These are phyloP conservation scores for Pythium chondricola DNA, from an alignment of 352 stramenopile species.

Conservation along the genomic window DNA sequence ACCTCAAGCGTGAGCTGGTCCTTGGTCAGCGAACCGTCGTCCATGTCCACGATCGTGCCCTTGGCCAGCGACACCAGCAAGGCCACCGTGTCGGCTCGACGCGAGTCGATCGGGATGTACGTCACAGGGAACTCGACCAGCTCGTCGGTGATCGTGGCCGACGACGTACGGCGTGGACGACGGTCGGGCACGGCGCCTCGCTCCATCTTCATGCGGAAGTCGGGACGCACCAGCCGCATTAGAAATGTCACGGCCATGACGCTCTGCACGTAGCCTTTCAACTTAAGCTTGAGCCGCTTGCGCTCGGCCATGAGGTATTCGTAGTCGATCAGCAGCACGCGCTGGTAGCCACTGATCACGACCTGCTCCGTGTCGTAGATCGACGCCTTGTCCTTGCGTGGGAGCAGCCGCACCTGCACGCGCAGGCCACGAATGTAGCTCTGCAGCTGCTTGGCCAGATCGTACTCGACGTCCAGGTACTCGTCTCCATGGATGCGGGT, in stretches of 20 bases:
- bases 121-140: constrained; percentile 56
- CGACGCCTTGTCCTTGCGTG: constrained; percentile 24
- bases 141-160: constrained; percentile 37
- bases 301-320: constrained; percentile 66
- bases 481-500: constrained; percentile 16
- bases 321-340: constrained; percentile 67
- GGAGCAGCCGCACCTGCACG: constrained; percentile 52
- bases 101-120: constrained; percentile 60
- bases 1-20: constrained; percentile 77
- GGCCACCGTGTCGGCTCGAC: constrained; percentile 40
- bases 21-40: constrained; percentile 72
- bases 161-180: constrained; percentile 30
- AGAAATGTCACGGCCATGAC: constrained; percentile 41
- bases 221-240: constrained; percentile 39
- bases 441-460: constrained; percentile 64
- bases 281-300: constrained; percentile 51
- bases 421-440: constrained; percentile 49
- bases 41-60: constrained; percentile 62
- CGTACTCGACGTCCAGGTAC: constrained; percentile 65
- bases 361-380: constrained; percentile 45
- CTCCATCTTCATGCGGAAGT: constrained; percentile 39
- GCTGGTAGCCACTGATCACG: constrained; percentile 50
- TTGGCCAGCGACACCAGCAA: constrained; percentile 41
- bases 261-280: constrained; percentile 51
- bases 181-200: constrained; percentile 13